Evolutionary conservation across 139 green algal genomes (phyloP), one percentile per base, ranked within the genome.

Genomic region (Coccomyxa sp.): DNA sequence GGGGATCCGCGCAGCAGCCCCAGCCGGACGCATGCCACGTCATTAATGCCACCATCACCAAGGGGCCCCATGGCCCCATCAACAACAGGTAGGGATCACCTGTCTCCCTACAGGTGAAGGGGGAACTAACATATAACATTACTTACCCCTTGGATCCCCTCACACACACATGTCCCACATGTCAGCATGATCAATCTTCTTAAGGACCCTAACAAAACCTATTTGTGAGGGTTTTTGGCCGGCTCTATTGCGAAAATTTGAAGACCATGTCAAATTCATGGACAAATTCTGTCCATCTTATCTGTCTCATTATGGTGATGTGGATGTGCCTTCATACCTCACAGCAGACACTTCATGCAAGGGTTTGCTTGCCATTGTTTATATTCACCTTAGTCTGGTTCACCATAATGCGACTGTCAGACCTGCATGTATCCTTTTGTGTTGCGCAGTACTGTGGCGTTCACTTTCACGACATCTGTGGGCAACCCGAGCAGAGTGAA

Each of bases 31-130:
- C 77, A 45, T 81, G 77, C 77, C 77, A 30, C 11, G 31, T 81
- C 14, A 32, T 81, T 30, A 23, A 38, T 38, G 45, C 77, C 51
- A 68, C 12, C 77, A 81, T 81, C 23, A 67, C 77, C 14, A 10
- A 67, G 10, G 77, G 77, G 11, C 77, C 77, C 13, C 30, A 13
- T 51, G 77, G 77, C 45, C 77, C 67, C 45, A 81, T 51, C 77
- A 81, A 81, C 51, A 13, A 67, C 13, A 81, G 45, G 77, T 81
- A 32, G 45, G 51, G 30, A n/a, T n/a, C n/a, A n/a, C n/a, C n/a
- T n/a, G n/a, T n/a, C n/a, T n/a, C n/a, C n/a, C n/a, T n/a, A n/a
- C n/a, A n/a, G n/a, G n/a, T n/a, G n/a, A n/a, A n/a, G n/a, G n/a
- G n/a, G n/a, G n/a, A n/a, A n/a, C n/a, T n/a, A n/a, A n/a, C n/a